Evolutionary conservation across 2,329 filamentous ascomycete species (phyloP), one percentile per base, ranked within the genome.

Genomic region (Boeremia exigua): DNA sequence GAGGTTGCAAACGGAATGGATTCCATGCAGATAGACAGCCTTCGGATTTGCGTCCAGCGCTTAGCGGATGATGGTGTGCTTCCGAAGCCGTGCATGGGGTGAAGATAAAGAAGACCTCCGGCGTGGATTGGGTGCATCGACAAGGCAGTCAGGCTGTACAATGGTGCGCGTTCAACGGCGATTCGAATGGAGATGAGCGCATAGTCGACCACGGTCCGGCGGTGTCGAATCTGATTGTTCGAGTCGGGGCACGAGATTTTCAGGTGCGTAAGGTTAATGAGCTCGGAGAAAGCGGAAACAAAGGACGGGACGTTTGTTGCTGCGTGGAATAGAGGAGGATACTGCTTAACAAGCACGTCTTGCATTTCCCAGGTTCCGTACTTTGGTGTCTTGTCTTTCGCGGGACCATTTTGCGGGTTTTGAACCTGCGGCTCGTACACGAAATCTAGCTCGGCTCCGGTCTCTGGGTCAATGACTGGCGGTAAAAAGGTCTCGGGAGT

Each of bases 221-320:
- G 84, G 71, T 92, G 91, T 39, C 88, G 82, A 72, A 91, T 87
- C 33, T 71, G 59, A 8, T 82, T 79, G 56, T 87, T 81, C 73
- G 92, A 89, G 33, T 86, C 88, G 5, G 90, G 90, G 64, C 91
- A 95, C 58, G 86, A 87, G 70, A 96, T 84, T 44, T 85, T 88
- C 56, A 96, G 80, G 72, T 94, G 90, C 40, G 85, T 81, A 66
- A 96, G 79, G 65, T 88, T 89, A 54, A 85, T 79, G 67, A 96
- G 75, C 59, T 87, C 80, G 32, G 83, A 84, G 70, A 96, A 81
- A 44, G 90, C 90, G 60, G 86, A 83, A 65, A 94, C 87, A 78
- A 96, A 96, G 34, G 90, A 90, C 5, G 90, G 85, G 6, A 96
- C 88, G 70, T 96, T 95, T 58, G 91, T 94, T 7, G 92, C 90